Base-by-base conservation (phyloP, 495 filamentous ascomycete genomes). In the Penicillium daleae region DNA sequence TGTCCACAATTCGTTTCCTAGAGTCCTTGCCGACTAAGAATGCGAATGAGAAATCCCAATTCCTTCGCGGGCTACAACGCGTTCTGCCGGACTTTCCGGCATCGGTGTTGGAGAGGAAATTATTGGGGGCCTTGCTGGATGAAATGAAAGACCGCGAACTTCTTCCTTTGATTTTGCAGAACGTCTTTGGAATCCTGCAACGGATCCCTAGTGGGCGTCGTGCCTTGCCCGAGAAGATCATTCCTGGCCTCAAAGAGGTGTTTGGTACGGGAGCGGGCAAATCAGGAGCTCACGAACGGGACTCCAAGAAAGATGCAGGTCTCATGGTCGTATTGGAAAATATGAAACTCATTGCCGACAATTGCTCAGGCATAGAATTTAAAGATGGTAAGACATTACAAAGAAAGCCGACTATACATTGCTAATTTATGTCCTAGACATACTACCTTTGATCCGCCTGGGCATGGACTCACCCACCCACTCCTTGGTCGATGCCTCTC, bases 1-100 rank as follows among this genome's bases (percentile, higher is more conserved):
- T 99, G 27, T 95, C 92, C 1, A 95, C 96, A 0, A 93, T 99
- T 56, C 93, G 96, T 26, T 99, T 98, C 68, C 78, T 99, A 26
- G 95, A 99, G 63, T 82, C 86, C 0, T 83, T 99, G 55, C 93
- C 95, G 2, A 89, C 92, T 40, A 99, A 99, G 76, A 97, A 92
- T 3, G 83, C 90, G 0, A 90, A 85, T 67, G 96, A 99, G 70
- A 99, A 98, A 71, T 82, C 90, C 1, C 87, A 92, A 60, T 99
- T 99, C 72, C 85, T 99, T 82, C 84, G 92, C 54, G 96, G 96
- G 0, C 78, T 99, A 29, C 88, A 90, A 56, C 88, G 90, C 26
- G 92, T 98, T 4, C 74, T 98, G 7, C 87, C 89, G 1, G 92
- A 94, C 33, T 99, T 99, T 66, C 95, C 95, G 21, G 91, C 89